Evolutionary conservation across 2,329 filamentous ascomycete species (phyloP).

Genomic region (Bipolaris cookei): DNA sequence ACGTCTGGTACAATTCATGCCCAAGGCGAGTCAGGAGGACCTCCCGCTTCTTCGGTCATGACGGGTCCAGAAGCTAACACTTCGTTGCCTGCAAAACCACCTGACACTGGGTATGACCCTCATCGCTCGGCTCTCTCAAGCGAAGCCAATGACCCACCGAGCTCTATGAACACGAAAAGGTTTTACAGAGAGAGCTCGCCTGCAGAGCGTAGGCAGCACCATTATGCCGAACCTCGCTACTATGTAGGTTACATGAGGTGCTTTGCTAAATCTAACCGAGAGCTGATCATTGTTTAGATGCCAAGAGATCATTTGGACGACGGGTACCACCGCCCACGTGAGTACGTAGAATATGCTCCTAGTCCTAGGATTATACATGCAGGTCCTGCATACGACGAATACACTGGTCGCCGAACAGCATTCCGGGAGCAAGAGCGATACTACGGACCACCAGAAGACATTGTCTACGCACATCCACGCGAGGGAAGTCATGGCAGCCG

Average conservation of each 20-base stretch:
- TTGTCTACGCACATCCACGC: constrained; percentile 39
- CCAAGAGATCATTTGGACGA: constrained; percentile 40
- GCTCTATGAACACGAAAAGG: constrained; percentile 28
- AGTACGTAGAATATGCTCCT: constrained; percentile 41
- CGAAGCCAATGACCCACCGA: constrained; percentile 24
- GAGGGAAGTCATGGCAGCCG: constrained; percentile 35
- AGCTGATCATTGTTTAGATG: constrained; percentile 33
- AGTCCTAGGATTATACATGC: constrained; percentile 38
- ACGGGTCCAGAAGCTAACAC: constrained; percentile 37
- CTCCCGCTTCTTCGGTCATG: constrained; percentile 29
- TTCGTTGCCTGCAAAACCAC: constrained; percentile 42
- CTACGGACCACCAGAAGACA: constrained; percentile 35
- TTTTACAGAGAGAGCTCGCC: constrained; percentile 35
- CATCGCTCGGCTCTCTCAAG: constrained; percentile 46
- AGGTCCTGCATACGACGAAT: constrained; percentile 39
- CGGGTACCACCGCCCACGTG: constrained; percentile 33
- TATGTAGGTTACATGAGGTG: constrained; percentile 40
- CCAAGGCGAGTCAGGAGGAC: constrained; percentile 27
- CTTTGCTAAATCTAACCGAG: constrained; percentile 6
- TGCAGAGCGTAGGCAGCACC: constrained; percentile 36
- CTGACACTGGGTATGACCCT: constrained; percentile 58
- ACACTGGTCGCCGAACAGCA: constrained; percentile 36
- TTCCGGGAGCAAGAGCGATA: constrained; percentile 45
- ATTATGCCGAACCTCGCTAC: constrained; percentile 42
- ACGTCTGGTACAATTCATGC: constrained; percentile 22